Base-by-base conservation (phyloP, 176 grass and related monocot species). In the Triticum urartu region DNA sequence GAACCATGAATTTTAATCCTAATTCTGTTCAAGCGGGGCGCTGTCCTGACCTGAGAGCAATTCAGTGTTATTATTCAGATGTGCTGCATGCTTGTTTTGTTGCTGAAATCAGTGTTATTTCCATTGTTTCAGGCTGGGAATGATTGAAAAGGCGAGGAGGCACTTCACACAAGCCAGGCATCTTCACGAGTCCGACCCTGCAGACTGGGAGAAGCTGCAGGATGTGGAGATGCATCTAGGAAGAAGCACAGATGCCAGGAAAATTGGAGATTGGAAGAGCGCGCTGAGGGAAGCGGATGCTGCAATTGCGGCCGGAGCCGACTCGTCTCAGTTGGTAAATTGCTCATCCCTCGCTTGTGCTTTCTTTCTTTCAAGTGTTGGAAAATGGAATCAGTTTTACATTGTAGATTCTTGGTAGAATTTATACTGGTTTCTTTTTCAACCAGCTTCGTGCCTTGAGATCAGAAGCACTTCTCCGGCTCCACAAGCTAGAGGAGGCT, bases 221-320 rank as follows among this genome's bases (percentile, higher is more conserved):
- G 85, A 86, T 25, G 88, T 99, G 43, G 97, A 96, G 85, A 40
- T 82, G 67, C 92, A 96, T 86, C 74, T 91, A 62, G 82, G 77
- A 71, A 91, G 82, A 90, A 89, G 94, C 85, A 88, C 79, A 1
- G 80, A 91, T 90, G 89, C 89, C 13, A 91, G 97, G 79, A 96
- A 92, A 88, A 81, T 94, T 34, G 89, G 92, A 48, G 97, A 99
- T 75, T 99, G 97, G 94, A 99, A 94, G 70, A 93, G 89, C 5
- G 56, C 85, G 7, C 34, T 99, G 80, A 93, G 94, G 87, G 97
- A 99, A 91, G 94, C 85, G n/a, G 94, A 96, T 88, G 94, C 94
- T 54, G 89, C 97, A 58, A 89, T 96, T 80, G 79, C 87, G 11
- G 85, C 85, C 13, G 97, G 97, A 43, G 90, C 97, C 22, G 94